phyloP scores from a whole-genome alignment of 2,329 filamentous ascomycete genomes.

The Sclerotinia sclerotiorum region DNA sequence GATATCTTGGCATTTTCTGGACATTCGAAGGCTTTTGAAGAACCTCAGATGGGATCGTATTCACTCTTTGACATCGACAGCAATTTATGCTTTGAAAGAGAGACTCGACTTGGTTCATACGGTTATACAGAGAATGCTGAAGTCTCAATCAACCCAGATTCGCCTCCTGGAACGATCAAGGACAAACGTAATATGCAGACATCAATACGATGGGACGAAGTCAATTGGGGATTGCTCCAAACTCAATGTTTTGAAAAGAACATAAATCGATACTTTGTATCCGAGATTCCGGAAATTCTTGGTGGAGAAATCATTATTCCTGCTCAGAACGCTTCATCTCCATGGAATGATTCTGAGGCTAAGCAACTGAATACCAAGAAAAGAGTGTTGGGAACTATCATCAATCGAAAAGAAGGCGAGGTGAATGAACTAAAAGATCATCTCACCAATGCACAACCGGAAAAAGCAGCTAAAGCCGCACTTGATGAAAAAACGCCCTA shows the following conservation, averaged over 20 bases:
- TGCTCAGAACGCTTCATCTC: not conserved
- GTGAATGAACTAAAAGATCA: not conserved
- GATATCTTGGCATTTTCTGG: slow-evolving; percentile 66
- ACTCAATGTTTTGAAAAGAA: slow-evolving; percentile 65
- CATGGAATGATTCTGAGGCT: not conserved
- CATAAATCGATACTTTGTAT: slow-evolving; percentile 50
- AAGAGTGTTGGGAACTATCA: not conserved
- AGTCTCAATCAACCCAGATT: rapidly evolving
- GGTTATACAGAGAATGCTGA: slow-evolving; percentile 49
- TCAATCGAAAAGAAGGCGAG: not conserved
- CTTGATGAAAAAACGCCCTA: not conserved
- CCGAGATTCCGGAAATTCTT: not conserved
- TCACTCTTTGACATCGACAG: slow-evolving; percentile 59
- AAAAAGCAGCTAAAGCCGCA: not conserved
- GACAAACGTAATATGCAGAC: slow-evolving; percentile 3
- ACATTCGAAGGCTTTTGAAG: slow-evolving; percentile 57
- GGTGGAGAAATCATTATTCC: not conserved
- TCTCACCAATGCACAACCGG: slow-evolving; percentile 1
- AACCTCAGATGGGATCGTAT: slow-evolving; percentile 63
- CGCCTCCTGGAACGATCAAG: not conserved
- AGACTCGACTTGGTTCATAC: slow-evolving; percentile 68
- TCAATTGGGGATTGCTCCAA: slow-evolving; percentile 72
- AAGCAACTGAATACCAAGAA: not conserved
- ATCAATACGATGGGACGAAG: slow-evolving; percentile 56
- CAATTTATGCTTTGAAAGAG: slow-evolving; percentile 65